phyloP scores from a whole-genome alignment of 1,139 yeast species.

The Kluyveromyces marxianus region DNA sequence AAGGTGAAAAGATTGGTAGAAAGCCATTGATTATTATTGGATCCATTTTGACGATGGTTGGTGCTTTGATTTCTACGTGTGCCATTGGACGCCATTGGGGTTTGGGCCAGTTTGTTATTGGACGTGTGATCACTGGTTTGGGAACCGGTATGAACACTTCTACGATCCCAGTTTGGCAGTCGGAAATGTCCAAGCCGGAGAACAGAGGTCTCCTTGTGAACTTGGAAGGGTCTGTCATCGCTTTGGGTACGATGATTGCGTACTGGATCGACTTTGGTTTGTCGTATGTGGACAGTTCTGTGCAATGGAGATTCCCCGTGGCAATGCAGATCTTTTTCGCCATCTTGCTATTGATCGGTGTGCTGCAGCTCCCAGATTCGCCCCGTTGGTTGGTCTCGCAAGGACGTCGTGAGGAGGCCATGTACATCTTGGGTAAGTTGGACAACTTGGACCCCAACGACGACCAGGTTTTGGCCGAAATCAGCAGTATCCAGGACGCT shows the following conservation, averaged over 20 bases:
- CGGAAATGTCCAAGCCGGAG: constrained; percentile 67
- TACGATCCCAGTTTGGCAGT: constrained; percentile 75
- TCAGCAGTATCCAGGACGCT: constrained; percentile 32
- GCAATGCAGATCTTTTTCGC: constrained; percentile 41
- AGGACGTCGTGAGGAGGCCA: constrained; percentile 45
- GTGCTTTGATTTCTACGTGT: constrained; percentile 56
- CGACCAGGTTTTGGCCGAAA: constrained; percentile 41
- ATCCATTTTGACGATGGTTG: constrained; percentile 50
- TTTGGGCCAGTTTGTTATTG: constrained; percentile 63
- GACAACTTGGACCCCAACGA: constrained; percentile 32
- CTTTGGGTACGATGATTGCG: constrained; percentile 63
- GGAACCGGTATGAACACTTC: constrained; percentile 78
- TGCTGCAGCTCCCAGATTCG: constrained; percentile 50
- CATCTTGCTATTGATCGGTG: constrained; percentile 28
- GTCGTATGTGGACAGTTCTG: constrained; percentile 46
- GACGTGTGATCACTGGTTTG: constrained; percentile 69
- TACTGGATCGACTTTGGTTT: constrained; percentile 76
- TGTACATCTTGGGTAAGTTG: constrained; percentile 25
- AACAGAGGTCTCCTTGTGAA: constrained; percentile 66
- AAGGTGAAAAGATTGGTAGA: constrained; percentile 63
- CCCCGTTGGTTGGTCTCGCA: constrained; percentile 66
- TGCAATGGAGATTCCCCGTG: constrained; percentile 44
- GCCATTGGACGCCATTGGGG: constrained; percentile 43
- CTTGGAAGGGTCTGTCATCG: constrained; percentile 64
- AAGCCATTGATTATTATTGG: constrained; percentile 56